Evolutionary conservation across 1,284 basidiomycete genomes (phyloP), one percentile per base, ranked within the genome.

Genomic region (Ustilago loliicola): DNA sequence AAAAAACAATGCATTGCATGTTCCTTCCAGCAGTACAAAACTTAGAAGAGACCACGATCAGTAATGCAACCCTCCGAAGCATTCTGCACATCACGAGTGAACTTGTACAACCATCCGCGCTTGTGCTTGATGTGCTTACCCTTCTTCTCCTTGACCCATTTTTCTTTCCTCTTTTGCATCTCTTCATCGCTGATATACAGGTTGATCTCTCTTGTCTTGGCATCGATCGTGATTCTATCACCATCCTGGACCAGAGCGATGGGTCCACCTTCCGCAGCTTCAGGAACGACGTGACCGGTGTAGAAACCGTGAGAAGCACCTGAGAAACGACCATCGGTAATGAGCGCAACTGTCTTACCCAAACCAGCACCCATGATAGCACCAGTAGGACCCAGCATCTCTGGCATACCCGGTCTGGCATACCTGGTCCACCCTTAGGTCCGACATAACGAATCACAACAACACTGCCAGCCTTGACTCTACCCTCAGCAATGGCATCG

Each of bases 241-340:
- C 95, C 95, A 83, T 96, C 94, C 73, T 90, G 87, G 6, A 97
- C 92, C 25, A 97, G 90, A 11, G 93, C 95, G 83, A 97, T 96
- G 7, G 94, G 94, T 1, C 95, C 95, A 42, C 95, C 95, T 32
- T 92, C 91, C 82, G 93, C 93, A 7, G 94, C 94, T 86, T 95
- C 94, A 25, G 96, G 96, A 1, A 94, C 94, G 79, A 97, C 93
- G 83, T 97, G 95, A 3, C 95, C 94, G 66, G 96, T 93, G 81
- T 92, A 92, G 88, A 96, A 96, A 17, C 84, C 83, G 66, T 85
- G 85, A 36, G 81, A 80, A 17, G 93, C 95, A 61, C 96, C 96
- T 32, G 93, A 95, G 90, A 99, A 99, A 48, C 96, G 91, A 52
- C 96, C 96, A 87, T 99, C 96, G 0, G 96, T 99, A 80, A 99